Percentiles rank a stretch among this genome's conserved stretches.
These are phyloP conservation scores for Neostapfia colusana DNA, from an alignment of 176 grass and related monocot genomes.

Conservation along the genomic window DNA sequence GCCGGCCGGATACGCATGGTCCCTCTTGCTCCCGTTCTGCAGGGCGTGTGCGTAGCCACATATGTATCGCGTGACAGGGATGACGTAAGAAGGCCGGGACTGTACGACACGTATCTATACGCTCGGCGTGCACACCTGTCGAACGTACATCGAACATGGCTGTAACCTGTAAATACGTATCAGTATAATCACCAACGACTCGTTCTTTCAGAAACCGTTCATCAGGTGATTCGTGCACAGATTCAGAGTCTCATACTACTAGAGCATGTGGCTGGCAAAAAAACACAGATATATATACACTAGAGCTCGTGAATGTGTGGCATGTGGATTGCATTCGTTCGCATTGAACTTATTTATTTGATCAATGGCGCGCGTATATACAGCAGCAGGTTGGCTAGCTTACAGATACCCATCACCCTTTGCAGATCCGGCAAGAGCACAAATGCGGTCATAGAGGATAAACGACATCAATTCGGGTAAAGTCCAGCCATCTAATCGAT, in stretches of 20 bases:
- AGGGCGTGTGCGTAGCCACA: neutral
- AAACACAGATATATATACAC: too few species aligned
- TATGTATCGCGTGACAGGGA: too few species aligned
- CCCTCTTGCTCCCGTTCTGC: neutral
- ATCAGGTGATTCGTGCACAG: neutral
- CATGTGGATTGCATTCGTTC: neutral
- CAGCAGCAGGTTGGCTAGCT: neutral
- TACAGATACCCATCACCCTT: neutral
- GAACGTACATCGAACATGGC: too few species aligned
- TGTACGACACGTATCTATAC: neutral
- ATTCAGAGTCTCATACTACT: neutral
- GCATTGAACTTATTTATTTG: neutral
- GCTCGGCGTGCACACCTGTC: neutral
- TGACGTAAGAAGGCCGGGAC: neutral
- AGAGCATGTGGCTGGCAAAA: neutral
- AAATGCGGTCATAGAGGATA: neutral
- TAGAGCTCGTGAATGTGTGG: too few species aligned
- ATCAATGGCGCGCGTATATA: neutral
- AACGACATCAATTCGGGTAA: neutral
- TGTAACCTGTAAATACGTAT: too few species aligned
- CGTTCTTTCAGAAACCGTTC: too few species aligned
- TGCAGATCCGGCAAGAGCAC: neutral
- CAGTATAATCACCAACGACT: too few species aligned
- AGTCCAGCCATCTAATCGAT: slow-evolving; percentile 13
- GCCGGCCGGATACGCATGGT: slow-evolving; percentile 18